Evolutionary conservation across 2,329 filamentous ascomycete genomes (phyloP).

Genomic region (Sclerotinia sclerotiorum): DNA sequence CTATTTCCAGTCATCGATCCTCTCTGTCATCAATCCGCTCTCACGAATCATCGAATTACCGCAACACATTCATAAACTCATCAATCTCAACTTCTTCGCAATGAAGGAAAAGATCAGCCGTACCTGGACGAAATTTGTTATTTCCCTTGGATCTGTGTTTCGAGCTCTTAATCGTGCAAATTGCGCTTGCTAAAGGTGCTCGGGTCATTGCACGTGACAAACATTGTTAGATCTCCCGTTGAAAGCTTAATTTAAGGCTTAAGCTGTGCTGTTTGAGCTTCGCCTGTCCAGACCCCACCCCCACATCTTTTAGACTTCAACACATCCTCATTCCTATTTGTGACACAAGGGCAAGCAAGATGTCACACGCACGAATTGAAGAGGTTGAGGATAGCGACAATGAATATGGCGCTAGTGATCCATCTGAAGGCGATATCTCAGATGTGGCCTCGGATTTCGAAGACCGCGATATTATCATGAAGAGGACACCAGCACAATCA

Average conservation of each 20-base stretch:
- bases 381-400: slow-evolving; percentile 79
- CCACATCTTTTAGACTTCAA: slow-evolving; percentile 11
- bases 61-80: neutral
- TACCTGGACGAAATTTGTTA: slow-evolving; percentile 18
- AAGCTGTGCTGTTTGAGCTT: neutral
- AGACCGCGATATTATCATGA: slow-evolving; percentile 44
- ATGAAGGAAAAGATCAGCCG: slow-evolving; percentile 19
- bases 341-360: slow-evolving; percentile 43
- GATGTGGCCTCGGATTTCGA: slow-evolving; percentile 60
- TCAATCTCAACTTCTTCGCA: neutral
- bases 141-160: slow-evolving; percentile 16
- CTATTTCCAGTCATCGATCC: neutral
- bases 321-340: slow-evolving; percentile 11
- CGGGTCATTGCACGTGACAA: neutral
- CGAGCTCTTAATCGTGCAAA: slow-evolving; percentile 22
- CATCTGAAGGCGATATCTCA: slow-evolving; percentile 79
- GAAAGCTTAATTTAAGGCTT: slow-evolving; percentile 11
- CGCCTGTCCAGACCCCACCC: slow-evolving; percentile 10
- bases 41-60: neutral
- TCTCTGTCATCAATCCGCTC: neutral
- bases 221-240: neutral
- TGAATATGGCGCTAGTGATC: slow-evolving; percentile 58
- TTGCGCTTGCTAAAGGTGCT: slow-evolving; percentile 17
- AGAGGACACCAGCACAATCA: slow-evolving; percentile 20
- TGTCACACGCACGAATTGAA: slow-evolving; percentile 88